Percentiles rank a stretch among this genome's conserved stretches.
Evolutionary conservation across 1,284 basidiomycete species (phyloP).

Genomic region (Boletus semigastroideus): DNA sequence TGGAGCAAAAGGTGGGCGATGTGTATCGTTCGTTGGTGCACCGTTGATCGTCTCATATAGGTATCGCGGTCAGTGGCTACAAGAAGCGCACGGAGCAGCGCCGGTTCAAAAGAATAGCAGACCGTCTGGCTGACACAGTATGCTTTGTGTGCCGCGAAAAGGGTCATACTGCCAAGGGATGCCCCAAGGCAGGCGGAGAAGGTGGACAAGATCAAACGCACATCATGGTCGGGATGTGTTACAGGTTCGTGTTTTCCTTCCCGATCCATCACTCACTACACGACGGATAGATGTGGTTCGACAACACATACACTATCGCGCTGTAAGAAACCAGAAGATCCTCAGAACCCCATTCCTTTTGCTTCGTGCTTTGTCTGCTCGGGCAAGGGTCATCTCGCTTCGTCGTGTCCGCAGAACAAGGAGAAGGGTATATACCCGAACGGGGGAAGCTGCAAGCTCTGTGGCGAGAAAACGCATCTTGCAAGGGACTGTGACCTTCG

Average conservation of each 20-base stretch:
- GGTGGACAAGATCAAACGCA: constrained; percentile 33
- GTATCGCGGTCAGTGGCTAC: constrained; percentile 30
- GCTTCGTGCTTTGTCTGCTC: constrained; percentile 93
- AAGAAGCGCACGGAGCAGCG: constrained; percentile 56
- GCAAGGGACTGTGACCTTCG: constrained; percentile 80
- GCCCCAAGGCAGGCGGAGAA: constrained; percentile 53
- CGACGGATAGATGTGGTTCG: constrained; percentile 73
- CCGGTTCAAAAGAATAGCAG: constrained; percentile 64
- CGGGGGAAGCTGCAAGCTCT: constrained; percentile 89
- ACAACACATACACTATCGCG: constrained; percentile 74
- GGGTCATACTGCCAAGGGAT: constrained; percentile 85
- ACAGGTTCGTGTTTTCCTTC: constrained; percentile 56
- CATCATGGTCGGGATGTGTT: constrained; percentile 71
- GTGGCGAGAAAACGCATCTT: constrained; percentile 80
- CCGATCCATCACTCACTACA: constrained; percentile 4
- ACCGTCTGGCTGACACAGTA: constrained; percentile 59
- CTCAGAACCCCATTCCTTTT: constrained; percentile 75
- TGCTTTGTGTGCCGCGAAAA: constrained; percentile 88
- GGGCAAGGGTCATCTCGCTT: constrained; percentile 35
- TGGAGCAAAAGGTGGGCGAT: constrained; percentile 13
- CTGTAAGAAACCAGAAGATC: constrained; percentile 69
- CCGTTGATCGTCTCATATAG: constrained; percentile 14
- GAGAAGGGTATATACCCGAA: constrained; percentile 87
- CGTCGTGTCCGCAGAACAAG: constrained; percentile 73
- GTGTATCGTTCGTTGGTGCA: constrained; percentile 1